phyloP scores from a whole-genome alignment of 495 filamentous ascomycete species.

The Talaromyces thailandensis region DNA sequence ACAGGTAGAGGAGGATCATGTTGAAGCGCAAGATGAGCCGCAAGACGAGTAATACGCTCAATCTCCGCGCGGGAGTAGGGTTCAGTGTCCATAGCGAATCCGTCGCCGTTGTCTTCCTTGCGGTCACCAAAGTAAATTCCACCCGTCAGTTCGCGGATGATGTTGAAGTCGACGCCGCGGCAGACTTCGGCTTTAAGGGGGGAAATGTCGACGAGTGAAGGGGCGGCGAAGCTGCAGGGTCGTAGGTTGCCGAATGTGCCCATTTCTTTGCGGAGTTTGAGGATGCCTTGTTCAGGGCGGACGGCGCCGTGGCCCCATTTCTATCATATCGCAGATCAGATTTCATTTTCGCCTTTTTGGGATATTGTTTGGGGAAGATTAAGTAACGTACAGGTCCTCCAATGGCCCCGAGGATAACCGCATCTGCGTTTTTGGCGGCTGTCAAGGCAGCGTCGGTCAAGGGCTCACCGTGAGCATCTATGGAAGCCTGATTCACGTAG shows the following conservation, averaged over 20 bases:
- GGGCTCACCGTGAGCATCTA: slow-evolving; percentile 68
- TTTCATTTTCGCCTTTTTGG: background rate
- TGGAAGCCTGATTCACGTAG: slow-evolving; percentile 50
- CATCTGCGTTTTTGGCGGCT: slow-evolving; percentile 85
- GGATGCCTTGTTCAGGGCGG: slow-evolving; percentile 90
- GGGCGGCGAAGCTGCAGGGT: slow-evolving; percentile 93
- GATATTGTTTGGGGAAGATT: background rate
- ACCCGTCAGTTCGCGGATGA: slow-evolving; percentile 89
- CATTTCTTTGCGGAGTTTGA: slow-evolving; percentile 90
- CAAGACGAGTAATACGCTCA: slow-evolving; percentile 79
- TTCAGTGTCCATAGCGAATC: slow-evolving; percentile 79
- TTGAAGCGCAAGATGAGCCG: slow-evolving; percentile 71
- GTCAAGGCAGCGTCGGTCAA: slow-evolving; percentile 77
- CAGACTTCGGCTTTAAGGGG: slow-evolving; percentile 84
- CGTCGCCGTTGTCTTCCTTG: slow-evolving; percentile 69
- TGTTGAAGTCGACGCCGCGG: slow-evolving; percentile 84
- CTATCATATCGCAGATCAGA: slow-evolving; percentile 16
- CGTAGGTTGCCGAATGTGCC: slow-evolving; percentile 93
- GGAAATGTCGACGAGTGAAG: slow-evolving; percentile 75
- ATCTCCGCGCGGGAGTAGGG: slow-evolving; percentile 83
- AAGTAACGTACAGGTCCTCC: slow-evolving; percentile 64
- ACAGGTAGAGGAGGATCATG: slow-evolving; percentile 74
- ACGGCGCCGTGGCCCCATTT: slow-evolving; percentile 93
- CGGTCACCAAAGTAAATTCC: slow-evolving; percentile 97
- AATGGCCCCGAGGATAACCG: slow-evolving; percentile 88